Base-by-base conservation (phyloP, 1,139 yeast species). In the Taphrina populina region DNA sequence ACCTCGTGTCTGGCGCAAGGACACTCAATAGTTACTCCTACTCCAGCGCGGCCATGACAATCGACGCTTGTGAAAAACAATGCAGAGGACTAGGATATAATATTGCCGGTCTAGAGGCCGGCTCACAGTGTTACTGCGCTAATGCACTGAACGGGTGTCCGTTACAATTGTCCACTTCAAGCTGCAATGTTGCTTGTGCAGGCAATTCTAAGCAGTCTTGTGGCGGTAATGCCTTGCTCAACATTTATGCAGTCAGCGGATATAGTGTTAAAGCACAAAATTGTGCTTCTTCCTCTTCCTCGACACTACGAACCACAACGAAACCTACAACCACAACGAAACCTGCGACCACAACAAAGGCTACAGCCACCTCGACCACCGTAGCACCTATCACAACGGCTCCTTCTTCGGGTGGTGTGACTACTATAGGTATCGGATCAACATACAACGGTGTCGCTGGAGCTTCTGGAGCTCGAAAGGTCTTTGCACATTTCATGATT, bases 401-500 rank as follows among this genome's bases (percentile, higher is more conserved):
- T 10, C 15, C 43, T 6, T 15, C 43, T 8, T 8, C 43, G 13
- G 19, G 27, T 4, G 11, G n/a, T 8, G 23, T 21, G 43, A 23
- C 27, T 15, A 20, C 17, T 17, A 5, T 32, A 11, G 32, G 30
- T 5, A 24, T 37, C 5, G 30, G 29, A 11, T 19, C 27, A 5
- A 17, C 45, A 10, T 49, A 49, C 40, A 39, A 39, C 10, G 39
- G 46, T 17, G 54, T 49, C 2, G 36, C 39, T 10, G 46, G 37
- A 10, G 54, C 54, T 17, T 19, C 33, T 23, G 32, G 29, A 15
- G 49, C 44, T 19, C 43, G 36, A 15, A 20, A 34, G 47, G 61
- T 59, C 29, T 58, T 55, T 41, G 61, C 61, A 7, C 61, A 59
- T 29, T 59, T 54, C 55, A 58, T 59, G 61, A 40, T 59, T 8